Percentiles rank a stretch among this genome's conserved stretches.
phyloP scores from a whole-genome alignment of 768 basidiomycete genomes.

The Hericium alpestre region DNA sequence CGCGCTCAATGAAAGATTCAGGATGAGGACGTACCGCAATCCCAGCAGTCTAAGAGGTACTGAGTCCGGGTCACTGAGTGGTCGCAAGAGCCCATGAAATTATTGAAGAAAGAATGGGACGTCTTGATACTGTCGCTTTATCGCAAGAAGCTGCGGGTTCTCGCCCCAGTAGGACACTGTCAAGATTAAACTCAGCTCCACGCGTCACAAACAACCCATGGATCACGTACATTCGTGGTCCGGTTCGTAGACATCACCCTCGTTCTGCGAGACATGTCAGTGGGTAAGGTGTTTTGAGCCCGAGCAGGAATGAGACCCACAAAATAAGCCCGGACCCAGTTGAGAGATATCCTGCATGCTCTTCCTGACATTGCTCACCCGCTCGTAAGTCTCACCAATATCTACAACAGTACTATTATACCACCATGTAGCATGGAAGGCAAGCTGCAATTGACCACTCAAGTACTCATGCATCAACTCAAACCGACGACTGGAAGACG shows the following conservation, averaged over 20 bases:
- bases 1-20: no score
- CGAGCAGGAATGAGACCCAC: slow-evolving; percentile 11
- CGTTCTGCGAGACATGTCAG: slow-evolving; percentile 16
- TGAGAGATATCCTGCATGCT: slow-evolving; percentile 16
- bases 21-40: slow-evolving; percentile 20
- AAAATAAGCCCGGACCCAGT: slow-evolving; percentile 24
- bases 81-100: no score
- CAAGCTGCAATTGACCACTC: slow-evolving; percentile 7
- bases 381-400: slow-evolving; percentile 4
- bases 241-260: slow-evolving; percentile 25
- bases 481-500: background rate
- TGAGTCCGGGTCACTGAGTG: slow-evolving; percentile 19
- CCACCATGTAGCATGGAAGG: background rate
- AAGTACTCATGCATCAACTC: no score
- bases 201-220: background rate
- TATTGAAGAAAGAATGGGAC: no score
- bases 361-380: slow-evolving; percentile 10
- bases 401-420: slow-evolving; percentile 14
- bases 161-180: slow-evolving; percentile 23
- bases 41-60: slow-evolving; percentile 24
- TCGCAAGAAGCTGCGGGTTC: slow-evolving; percentile 18
- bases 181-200: no score
- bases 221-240: slow-evolving; percentile 17
- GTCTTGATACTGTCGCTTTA: slow-evolving; percentile 27
- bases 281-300: background rate